Base-by-base conservation (phyloP, 768 basidiomycete species). In the Mycena alexandri region DNA sequence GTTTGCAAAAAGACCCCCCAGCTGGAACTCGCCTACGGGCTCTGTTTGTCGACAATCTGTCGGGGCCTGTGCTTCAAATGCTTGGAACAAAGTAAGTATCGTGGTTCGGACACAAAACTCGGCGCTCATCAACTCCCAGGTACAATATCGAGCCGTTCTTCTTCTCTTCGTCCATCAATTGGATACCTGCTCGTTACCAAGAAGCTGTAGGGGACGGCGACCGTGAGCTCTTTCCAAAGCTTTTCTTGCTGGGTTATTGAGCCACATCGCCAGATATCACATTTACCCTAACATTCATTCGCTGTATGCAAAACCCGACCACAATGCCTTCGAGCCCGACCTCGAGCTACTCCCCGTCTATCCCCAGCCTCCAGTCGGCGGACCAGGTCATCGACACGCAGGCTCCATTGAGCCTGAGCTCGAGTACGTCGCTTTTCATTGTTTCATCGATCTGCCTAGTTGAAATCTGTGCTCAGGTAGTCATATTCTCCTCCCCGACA, bases 101-200 rank as follows among this genome's bases (percentile, higher is more conserved):
- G 8, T 46, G 11, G 6, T 7, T 14, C 24, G 16, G 14, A 38
- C 14, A 2, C 38, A 8, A 19, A 11, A 17, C 6, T 38, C 14
- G 43, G 59, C 19, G 24, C 34, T 51, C 38, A 53, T n/a, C 24
- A 38, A 7, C 11, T 38, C 5, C 14, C 43, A 79, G 85, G 71
- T 88, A 86, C 61, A 79, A 79, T 47, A 79, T 90, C 63, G 89
- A 90, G 67, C 89, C 89, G 0, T 89, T 90, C 74, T 90, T 86
- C 72, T 90, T 89, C 73, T 86, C 87, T 0, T 89, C 88, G 1
- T 86, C 87, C 2, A 73, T 87, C 8, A 86, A 87, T 50, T 87
- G 86, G 86, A 89, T 88, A 71, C 89, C 88, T 13, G 81, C 86
- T 16, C 80, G 87, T 63, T 88, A 87, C 69, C 87, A 86, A 66